phyloP scores from a whole-genome alignment of 345 rosid species.

The Salix purpurea region DNA sequence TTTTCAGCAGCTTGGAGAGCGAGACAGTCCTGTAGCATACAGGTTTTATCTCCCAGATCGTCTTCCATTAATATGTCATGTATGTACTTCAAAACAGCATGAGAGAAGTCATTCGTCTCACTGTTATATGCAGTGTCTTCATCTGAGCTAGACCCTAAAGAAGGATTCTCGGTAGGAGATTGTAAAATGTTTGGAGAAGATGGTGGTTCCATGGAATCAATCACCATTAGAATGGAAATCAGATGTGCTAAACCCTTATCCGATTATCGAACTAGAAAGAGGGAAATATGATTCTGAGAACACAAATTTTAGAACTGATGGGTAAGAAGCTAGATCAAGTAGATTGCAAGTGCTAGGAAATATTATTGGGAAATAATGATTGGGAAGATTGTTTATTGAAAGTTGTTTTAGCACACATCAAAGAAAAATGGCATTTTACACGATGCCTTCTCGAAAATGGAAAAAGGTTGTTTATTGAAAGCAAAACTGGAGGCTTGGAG shows the following conservation, averaged over 20 bases:
- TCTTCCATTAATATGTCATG: conserved; percentile 25
- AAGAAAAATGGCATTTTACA: no score
- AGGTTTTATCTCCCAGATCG: conserved; percentile 25
- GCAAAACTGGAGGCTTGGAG: no score
- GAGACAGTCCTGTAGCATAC: conserved; percentile 69
- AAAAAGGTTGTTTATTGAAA: no score
- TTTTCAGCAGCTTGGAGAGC: conserved; percentile 85
- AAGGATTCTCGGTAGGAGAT: neutral
- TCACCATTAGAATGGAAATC: conserved; percentile 8
- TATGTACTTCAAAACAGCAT: conserved; percentile 9
- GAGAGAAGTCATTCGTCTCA: conserved; percentile 11
- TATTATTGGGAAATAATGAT: neutral
- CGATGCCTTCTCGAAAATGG: no score
- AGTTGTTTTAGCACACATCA: no score
- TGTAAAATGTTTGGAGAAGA: neutral
- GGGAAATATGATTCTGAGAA: neutral
- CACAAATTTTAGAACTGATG: neutral
- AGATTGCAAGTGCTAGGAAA: neutral
- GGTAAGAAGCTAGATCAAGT: neutral
- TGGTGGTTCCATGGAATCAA: conserved; percentile 7
- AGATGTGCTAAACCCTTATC: conserved; percentile 16
- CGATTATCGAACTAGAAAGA: conserved; percentile 12
- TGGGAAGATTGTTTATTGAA: no score
- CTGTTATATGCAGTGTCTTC: conserved; percentile 28
- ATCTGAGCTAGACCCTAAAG: conserved; percentile 12